These are phyloP conservation scores for Inosperma sp. DNA, from an alignment of 768 basidiomycete species.

Conservation along the genomic window DNA sequence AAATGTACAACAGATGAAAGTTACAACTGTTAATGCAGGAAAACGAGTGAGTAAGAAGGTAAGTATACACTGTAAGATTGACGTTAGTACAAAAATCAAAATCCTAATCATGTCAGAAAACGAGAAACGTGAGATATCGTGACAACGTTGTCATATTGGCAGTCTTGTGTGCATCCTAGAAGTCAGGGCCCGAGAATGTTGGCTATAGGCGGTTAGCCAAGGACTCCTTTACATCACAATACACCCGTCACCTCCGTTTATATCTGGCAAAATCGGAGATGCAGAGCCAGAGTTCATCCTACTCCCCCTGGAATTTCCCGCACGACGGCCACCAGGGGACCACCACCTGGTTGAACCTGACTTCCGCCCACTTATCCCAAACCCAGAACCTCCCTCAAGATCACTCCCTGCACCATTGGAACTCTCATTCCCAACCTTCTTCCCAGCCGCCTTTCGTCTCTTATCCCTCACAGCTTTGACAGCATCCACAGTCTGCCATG, in stretches of 20 bases:
- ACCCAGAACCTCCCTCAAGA: constrained; percentile 21
- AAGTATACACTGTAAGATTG: background rate
- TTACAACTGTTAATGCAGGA: background rate
- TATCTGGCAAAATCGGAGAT: constrained; percentile 44
- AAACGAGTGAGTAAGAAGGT: too few relatives aligned
- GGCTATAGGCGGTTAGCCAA: background rate
- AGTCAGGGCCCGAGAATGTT: too few relatives aligned
- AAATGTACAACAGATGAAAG: background rate
- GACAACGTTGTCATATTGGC: too few relatives aligned
- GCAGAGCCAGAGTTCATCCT: constrained; percentile 37
- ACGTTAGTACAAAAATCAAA: too few relatives aligned
- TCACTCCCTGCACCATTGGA: constrained; percentile 29
- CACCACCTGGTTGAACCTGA: constrained; percentile 43
- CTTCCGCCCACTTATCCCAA: constrained; percentile 11
- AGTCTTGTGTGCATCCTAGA: too few relatives aligned
- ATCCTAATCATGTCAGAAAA: too few relatives aligned
- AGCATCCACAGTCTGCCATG: constrained; percentile 82
- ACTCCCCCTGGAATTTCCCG: constrained; percentile 18
- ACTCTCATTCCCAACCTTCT: constrained; percentile 40
- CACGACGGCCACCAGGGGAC: constrained; percentile 47
- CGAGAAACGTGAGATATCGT: too few relatives aligned
- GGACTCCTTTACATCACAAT: constrained; percentile 52
- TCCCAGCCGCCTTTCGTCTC: constrained; percentile 48
- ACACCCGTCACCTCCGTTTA: constrained; percentile 55
- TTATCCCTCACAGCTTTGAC: constrained; percentile 65